Conservation (phyloP, 371 early-diverging fungal species). For the Rhizopus delemar region DNA sequence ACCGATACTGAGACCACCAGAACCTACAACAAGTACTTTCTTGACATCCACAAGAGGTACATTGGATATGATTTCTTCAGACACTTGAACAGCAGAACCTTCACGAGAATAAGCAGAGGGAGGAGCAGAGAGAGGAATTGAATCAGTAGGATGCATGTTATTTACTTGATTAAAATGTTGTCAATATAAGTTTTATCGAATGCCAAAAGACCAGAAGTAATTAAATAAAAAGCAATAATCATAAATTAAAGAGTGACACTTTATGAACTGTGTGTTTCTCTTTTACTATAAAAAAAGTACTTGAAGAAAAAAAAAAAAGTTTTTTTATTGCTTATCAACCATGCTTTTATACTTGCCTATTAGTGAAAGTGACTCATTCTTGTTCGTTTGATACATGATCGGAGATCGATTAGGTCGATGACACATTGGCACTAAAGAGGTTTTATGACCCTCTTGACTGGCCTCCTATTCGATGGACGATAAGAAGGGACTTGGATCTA, state of each 20-base stretch:
- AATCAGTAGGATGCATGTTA: conserved; percentile 11
- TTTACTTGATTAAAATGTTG: conserved; percentile 52
- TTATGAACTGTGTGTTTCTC: neutral
- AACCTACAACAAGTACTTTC: conserved; percentile 93
- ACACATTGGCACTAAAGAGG: too few relatives aligned
- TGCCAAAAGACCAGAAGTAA: conserved; percentile 52
- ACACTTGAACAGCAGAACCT: conserved; percentile 47
- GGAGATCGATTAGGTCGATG: too few relatives aligned
- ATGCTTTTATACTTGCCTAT: too few relatives aligned
- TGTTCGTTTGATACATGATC: neutral
- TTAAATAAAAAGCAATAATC: conserved; percentile 48
- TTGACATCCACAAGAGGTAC: conserved; percentile 52
- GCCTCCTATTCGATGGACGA: too few relatives aligned
- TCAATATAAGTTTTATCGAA: conserved; percentile 52
- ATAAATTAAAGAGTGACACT: conserved; percentile 24
- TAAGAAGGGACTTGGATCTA: too few relatives aligned
- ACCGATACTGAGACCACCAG: conserved; percentile 94
- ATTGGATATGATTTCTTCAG: conserved; percentile 57
- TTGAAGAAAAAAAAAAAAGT: neutral
- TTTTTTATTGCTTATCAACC: too few relatives aligned
- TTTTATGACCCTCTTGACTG: too few relatives aligned
- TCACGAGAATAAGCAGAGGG: conserved; percentile 28
- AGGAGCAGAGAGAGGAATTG: conserved; percentile 23
- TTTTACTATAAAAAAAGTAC: neutral
- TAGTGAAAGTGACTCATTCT: neutral